phyloP scores from a whole-genome alignment of 1,284 basidiomycete species.

The Malassezia sympodialis region DNA sequence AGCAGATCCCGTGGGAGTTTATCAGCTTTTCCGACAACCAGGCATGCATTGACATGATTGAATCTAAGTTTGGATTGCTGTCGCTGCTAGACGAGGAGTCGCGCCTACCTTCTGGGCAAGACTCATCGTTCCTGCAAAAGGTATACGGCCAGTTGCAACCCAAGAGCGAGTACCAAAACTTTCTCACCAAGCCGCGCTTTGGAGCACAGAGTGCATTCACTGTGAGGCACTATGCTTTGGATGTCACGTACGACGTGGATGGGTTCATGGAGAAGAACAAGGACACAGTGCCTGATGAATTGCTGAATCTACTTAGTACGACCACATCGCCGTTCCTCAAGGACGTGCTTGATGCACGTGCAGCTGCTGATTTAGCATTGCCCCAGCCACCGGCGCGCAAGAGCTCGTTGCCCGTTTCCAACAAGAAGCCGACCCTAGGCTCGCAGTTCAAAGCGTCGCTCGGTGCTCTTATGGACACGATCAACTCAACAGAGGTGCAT shows the following conservation, averaged over 20 bases:
- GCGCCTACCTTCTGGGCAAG: conserved; percentile 83
- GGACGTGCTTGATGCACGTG: conserved; percentile 77
- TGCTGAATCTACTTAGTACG: conserved; percentile 70
- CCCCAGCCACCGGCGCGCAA: conserved; percentile 17
- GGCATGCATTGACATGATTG: conserved; percentile 95
- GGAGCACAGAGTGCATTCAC: conserved; percentile 85
- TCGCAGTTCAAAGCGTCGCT: conserved; percentile 96
- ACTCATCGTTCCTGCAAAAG: conserved; percentile 86
- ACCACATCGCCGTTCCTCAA: conserved; percentile 87
- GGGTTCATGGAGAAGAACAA: conserved; percentile 98
- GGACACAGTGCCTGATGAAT: conserved; percentile 97
- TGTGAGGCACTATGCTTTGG: conserved; percentile 92
- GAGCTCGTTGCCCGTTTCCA: conserved; percentile 54
- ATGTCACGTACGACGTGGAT: conserved; percentile 96
- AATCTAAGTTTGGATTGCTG: conserved; percentile 89
- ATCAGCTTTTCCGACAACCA: conserved; percentile 98
- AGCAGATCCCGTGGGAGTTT: conserved; percentile 98
- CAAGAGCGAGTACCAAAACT: conserved; percentile 73
- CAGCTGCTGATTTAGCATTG: conserved; percentile 58
- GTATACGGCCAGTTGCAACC: conserved; percentile 69
- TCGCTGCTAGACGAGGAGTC: conserved; percentile 96
- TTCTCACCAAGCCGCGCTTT: conserved; percentile 97
- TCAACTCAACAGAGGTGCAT: conserved; percentile 94
- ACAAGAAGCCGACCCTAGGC: conserved; percentile 85
- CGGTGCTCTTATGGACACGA: conserved; percentile 89